Evolutionary conservation across 441 rosid genomes (phyloP).

Genomic region (Erodium moschatum): DNA sequence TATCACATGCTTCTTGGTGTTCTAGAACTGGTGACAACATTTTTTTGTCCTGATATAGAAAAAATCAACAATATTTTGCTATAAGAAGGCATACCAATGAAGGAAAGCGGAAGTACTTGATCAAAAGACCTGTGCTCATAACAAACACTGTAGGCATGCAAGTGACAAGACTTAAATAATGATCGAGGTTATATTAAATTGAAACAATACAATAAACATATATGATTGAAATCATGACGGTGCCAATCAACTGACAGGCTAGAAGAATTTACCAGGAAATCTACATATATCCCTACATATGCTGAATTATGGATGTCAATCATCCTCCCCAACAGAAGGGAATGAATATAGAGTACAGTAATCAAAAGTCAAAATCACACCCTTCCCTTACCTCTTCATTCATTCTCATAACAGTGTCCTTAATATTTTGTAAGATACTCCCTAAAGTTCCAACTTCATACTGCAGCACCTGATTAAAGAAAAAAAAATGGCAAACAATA

Average conservation of each 20-base stretch:
- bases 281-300: neutral
- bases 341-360: constrained; percentile 12
- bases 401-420: constrained; percentile 48
- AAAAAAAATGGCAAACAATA: constrained; percentile 15
- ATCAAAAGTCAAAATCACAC: constrained; percentile 14
- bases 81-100: neutral
- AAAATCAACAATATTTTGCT: constrained; percentile 14
- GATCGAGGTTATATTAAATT: neutral
- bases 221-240: neutral
- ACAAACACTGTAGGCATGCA: neutral
- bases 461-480: constrained; percentile 42
- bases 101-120: constrained; percentile 7
- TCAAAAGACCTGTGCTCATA: neutral
- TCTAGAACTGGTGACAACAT: constrained; percentile 37
- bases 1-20: constrained; percentile 27
- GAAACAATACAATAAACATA: neutral
- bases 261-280: neutral
- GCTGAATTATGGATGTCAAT: too few relatives aligned
- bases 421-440: constrained; percentile 45
- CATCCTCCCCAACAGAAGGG: neutral
- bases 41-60: constrained; percentile 43
- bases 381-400: constrained; percentile 50
- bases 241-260: neutral
- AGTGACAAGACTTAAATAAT: neutral
- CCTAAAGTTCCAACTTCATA: constrained; percentile 47